These are phyloP conservation scores for Setaria viridis DNA, from an alignment of 202 grass and related monocot genomes.

Conservation along the genomic window DNA sequence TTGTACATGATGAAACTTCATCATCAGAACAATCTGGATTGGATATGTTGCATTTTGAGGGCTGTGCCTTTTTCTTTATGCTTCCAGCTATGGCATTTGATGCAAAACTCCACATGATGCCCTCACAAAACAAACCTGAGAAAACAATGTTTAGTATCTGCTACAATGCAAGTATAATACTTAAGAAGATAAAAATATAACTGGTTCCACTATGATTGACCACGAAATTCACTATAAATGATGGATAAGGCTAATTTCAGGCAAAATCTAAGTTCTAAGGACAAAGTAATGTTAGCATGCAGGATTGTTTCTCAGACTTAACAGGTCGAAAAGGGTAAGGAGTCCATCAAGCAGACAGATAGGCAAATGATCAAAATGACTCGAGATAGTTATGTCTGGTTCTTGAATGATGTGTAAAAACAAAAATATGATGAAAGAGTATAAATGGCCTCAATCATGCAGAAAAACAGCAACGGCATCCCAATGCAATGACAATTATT, in stretches of 20 bases:
- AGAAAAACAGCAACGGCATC: neutral
- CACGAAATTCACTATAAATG: neutral
- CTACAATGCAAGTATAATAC: neutral
- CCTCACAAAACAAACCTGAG: conserved; percentile 26
- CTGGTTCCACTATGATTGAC: conserved; percentile 4
- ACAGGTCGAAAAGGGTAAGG: neutral
- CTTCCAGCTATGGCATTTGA: conserved; percentile 81
- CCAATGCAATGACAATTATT: neutral
- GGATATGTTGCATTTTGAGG: conserved; percentile 48
- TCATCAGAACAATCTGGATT: conserved; percentile 80
- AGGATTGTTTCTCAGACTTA: neutral
- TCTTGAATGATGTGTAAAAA: neutral
- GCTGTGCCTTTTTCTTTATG: conserved; percentile 54
- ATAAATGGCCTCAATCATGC: neutral
- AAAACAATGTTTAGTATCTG: conserved; percentile 8
- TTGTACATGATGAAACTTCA: conserved; percentile 84
- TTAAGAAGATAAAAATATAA: neutral
- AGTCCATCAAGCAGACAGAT: neutral
- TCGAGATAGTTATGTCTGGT: neutral
- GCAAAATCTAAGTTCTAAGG: neutral
- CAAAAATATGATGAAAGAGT: neutral
- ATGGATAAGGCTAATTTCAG: neutral
- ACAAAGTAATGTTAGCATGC: neutral
- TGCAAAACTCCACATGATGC: conserved; percentile 83
- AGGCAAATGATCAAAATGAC: conserved; percentile 12